These are phyloP conservation scores for Cytospora leucostoma DNA, from an alignment of 2,329 filamentous ascomycete species.

Conservation along the genomic window DNA sequence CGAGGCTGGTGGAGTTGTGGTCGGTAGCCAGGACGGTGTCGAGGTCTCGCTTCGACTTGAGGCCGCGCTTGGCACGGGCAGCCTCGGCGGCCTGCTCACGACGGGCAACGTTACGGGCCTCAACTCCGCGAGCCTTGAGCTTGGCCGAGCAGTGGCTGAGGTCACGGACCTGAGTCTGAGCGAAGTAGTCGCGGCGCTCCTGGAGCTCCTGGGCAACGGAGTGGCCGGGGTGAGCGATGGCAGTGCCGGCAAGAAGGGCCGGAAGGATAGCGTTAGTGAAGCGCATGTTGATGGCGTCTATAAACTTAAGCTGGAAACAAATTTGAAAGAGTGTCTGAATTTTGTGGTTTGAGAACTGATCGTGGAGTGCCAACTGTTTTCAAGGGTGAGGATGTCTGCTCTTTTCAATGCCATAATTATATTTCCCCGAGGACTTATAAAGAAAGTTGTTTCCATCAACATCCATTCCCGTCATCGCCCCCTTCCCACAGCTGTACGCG, in stretches of 20 bases:
- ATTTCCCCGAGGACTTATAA: conserved; percentile 9
- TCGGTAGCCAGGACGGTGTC: conserved; percentile 37
- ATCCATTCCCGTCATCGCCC: neutral
- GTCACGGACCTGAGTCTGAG: conserved; percentile 42
- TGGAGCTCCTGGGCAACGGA: conserved; percentile 49
- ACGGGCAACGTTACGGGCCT: conserved; percentile 46
- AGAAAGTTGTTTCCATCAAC: neutral
- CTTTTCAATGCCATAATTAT: neutral
- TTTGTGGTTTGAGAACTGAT: neutral
- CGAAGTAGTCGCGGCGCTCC: conserved; percentile 50
- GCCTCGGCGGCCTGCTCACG: conserved; percentile 44
- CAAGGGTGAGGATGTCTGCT: neutral
- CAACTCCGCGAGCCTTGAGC: conserved; percentile 50
- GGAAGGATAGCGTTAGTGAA: conserved; percentile 31
- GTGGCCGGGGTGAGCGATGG: conserved; percentile 50
- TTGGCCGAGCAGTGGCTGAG: conserved; percentile 49
- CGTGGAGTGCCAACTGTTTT: neutral
- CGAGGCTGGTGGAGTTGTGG: conserved; percentile 39
- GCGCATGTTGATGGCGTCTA: conserved; percentile 30
- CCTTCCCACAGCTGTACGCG: conserved; percentile 6
- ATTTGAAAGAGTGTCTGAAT: conserved; percentile 7
- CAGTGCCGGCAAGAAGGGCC: conserved; percentile 29
- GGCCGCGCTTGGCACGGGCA: conserved; percentile 43
- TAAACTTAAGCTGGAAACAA: too few relatives aligned
- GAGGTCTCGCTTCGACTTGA: conserved; percentile 36